Percentiles rank a stretch among this genome's conserved stretches.
Evolutionary conservation across 2,329 filamentous ascomycete species (phyloP).

Genomic region (Fusarium decemcellulare): DNA sequence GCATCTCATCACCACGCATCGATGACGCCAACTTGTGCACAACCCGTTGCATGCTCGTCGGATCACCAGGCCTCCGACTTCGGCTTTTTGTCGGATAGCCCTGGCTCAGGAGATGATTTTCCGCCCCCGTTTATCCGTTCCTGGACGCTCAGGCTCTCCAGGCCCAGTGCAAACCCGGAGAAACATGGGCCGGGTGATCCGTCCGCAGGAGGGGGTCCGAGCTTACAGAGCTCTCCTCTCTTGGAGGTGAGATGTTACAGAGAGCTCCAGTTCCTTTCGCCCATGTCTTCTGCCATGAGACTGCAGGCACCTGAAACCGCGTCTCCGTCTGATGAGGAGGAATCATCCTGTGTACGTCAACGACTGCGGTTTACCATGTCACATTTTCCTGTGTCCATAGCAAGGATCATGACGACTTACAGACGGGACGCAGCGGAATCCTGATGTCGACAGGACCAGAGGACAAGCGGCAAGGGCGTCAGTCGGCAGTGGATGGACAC

Average conservation of each 20-base stretch:
- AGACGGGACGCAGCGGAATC: too few relatives aligned
- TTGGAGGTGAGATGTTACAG: slow-evolving; percentile 36
- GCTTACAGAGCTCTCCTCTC: slow-evolving; percentile 23
- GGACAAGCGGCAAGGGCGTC: slow-evolving; percentile 18
- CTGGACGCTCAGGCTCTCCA: slow-evolving; percentile 5
- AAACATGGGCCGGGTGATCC: slow-evolving; percentile 32
- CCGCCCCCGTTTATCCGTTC: slow-evolving; percentile 7
- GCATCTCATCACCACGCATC: slow-evolving; percentile 29
- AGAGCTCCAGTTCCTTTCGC: slow-evolving; percentile 32
- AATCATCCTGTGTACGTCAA: background rate
- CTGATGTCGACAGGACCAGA: background rate
- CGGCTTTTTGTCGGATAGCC: slow-evolving; percentile 11
- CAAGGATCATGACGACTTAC: background rate
- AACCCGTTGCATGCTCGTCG: background rate
- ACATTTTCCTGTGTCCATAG: background rate
- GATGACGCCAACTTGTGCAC: slow-evolving; percentile 34
- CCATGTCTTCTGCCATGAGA: slow-evolving; percentile 26
- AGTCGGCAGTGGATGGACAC: slow-evolving; percentile 3
- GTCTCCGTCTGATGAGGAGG: slow-evolving; percentile 16
- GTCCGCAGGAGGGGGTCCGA: slow-evolving; percentile 19
- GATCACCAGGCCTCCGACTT: slow-evolving; percentile 15
- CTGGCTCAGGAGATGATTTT: background rate
- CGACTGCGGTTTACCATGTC: background rate
- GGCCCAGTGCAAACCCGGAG: slow-evolving; percentile 25
- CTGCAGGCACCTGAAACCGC: background rate